A percentile compares a stretch with the other conserved stretches of the same genome.
Evolutionary conservation across 306 rosid species (phyloP).

Genomic region (Citrullus amarus): DNA sequence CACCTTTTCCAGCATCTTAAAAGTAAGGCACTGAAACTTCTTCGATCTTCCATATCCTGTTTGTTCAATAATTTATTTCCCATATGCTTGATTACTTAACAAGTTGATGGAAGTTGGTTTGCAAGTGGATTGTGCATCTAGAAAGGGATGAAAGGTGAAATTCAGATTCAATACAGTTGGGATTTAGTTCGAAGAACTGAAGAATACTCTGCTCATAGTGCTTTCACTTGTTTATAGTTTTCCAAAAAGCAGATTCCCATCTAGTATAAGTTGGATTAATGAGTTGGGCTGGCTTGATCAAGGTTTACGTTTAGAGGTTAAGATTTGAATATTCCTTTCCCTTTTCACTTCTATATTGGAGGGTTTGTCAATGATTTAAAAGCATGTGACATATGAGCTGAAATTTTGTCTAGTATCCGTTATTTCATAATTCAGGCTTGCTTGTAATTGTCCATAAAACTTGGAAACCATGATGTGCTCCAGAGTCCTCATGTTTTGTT

Average conservation of each 20-base stretch:
- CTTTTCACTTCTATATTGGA: background rate
- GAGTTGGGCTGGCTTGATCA: background rate
- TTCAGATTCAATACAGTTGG: background rate
- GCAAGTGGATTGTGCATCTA: background rate
- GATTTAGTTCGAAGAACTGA: background rate
- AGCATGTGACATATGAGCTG: background rate
- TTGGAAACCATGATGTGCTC: background rate
- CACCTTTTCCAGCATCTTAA: constrained; percentile 55
- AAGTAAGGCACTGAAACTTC: constrained; percentile 28
- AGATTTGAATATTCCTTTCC: background rate
- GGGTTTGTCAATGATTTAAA: background rate
- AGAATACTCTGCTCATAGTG: background rate
- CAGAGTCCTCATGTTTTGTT: background rate
- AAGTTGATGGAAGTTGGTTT: background rate
- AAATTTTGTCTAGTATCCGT: background rate
- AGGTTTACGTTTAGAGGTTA: background rate
- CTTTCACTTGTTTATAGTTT: background rate
- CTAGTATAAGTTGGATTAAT: background rate
- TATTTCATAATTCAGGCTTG: background rate
- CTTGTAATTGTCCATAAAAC: background rate
- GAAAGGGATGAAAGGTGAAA: constrained; percentile 1
- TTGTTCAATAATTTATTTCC: background rate
- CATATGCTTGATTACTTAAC: background rate
- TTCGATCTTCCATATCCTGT: background rate
- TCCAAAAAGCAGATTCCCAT: background rate